phyloP scores from a whole-genome alignment of 768 basidiomycete genomes.

The Trametes meyenii region DNA sequence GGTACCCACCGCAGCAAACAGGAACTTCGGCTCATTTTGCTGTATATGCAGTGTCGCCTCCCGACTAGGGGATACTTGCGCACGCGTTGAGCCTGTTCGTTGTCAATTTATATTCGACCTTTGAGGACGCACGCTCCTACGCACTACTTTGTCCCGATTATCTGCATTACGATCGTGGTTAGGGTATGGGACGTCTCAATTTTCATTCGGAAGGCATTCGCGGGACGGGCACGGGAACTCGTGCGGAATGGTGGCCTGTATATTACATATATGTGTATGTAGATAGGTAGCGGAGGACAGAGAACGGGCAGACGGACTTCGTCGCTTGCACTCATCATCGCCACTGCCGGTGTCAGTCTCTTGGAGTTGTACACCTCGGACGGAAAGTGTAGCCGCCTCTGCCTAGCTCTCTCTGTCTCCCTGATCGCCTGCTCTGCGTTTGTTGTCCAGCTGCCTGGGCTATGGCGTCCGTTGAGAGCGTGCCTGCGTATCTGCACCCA shows the following conservation, averaged over 20 bases:
- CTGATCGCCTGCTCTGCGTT: not conserved
- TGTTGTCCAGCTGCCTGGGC: slow-evolving; percentile 24
- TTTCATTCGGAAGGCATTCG: no score
- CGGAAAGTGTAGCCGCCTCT: not conserved
- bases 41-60: no score
- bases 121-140: no score
- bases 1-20: no score
- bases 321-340: slow-evolving; percentile 24
- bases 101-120: no score
- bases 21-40: no score
- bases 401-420: slow-evolving; percentile 4
- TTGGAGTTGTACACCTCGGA: slow-evolving; percentile 12
- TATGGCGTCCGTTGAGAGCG: slow-evolving; percentile 75
- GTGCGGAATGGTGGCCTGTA: not conserved
- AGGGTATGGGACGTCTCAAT: not conserved
- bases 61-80: no score
- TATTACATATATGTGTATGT: not conserved
- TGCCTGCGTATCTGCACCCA: slow-evolving; percentile 73
- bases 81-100: no score
- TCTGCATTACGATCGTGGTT: not conserved
- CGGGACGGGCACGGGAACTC: not conserved
- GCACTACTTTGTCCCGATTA: no score
- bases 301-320: slow-evolving; percentile 5
- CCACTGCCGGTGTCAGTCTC: slow-evolving; percentile 19
- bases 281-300: slow-evolving; percentile 2